Evolutionary conservation across 139 green algal species (phyloP).

Genomic region (Pleodorina starrii): DNA sequence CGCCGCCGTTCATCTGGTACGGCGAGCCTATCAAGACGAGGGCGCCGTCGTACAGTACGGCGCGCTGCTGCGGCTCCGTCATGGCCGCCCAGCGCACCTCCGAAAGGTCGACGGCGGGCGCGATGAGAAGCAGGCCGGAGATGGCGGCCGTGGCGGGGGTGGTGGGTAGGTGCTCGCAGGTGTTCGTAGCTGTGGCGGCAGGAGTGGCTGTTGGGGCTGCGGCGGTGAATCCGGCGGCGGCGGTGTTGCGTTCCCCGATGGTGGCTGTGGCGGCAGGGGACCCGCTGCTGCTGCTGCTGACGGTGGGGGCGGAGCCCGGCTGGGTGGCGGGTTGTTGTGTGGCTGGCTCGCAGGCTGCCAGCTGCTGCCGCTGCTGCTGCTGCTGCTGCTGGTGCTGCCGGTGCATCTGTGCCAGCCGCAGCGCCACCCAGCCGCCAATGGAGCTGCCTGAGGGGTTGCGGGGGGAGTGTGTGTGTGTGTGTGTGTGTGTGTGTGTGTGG

Average conservation of each 20-base stretch:
- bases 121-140: conserved; percentile 27
- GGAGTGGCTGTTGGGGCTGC: too few relatives aligned
- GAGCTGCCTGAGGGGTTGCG: conserved; percentile 37
- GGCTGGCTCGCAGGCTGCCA: not conserved
- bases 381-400: not conserved
- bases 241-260: too few relatives aligned
- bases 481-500: too few relatives aligned
- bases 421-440: conserved; percentile 29
- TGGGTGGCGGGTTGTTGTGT: too few relatives aligned
- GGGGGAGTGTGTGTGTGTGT: too few relatives aligned
- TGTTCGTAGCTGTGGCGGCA: not conserved
- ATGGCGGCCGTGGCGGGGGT: too few relatives aligned
- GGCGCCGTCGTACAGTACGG: not conserved
- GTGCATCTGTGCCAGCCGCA: conserved; percentile 17
- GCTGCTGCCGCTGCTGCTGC: not conserved
- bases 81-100: conserved; percentile 37
- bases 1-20: not conserved
- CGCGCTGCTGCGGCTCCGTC: not conserved
- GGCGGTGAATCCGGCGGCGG: too few relatives aligned
- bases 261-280: too few relatives aligned
- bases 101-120: conserved; percentile 15
- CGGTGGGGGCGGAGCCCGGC: too few relatives aligned
- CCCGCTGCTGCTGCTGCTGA: not conserved
- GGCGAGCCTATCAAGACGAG: not conserved
- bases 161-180: not conserved